Evolutionary conservation across 345 rosid species (phyloP).

Genomic region (Eucalyptus globulus): DNA sequence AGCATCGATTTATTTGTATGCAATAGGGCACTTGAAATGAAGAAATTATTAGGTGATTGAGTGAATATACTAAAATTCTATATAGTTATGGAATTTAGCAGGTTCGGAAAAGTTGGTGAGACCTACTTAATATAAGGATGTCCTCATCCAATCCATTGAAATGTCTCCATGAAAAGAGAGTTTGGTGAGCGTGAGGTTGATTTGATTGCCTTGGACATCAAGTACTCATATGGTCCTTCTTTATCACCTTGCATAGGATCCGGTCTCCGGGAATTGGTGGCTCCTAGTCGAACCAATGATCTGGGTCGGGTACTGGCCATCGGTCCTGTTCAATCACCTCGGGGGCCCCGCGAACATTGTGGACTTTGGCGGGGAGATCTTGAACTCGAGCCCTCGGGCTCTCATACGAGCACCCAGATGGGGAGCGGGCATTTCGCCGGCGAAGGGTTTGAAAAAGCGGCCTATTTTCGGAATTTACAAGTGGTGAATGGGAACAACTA

Average conservation of each 20-base stretch:
- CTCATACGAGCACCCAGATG: slow-evolving; percentile 85
- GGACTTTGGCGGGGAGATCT: slow-evolving; percentile 81
- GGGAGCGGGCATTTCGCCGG: slow-evolving; percentile 92
- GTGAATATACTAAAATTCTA: background rate
- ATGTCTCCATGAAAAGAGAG: background rate
- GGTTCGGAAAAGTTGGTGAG: background rate
- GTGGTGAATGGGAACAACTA: slow-evolving; percentile 90
- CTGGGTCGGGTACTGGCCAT: slow-evolving; percentile 90
- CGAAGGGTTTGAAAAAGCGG: slow-evolving; percentile 82
- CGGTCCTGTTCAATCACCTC: slow-evolving; percentile 65
- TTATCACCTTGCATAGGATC: slow-evolving; percentile 41
- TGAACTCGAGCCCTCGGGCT: slow-evolving; percentile 49
- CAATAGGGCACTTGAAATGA: background rate
- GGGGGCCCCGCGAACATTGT: slow-evolving; percentile 70
- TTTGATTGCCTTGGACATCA: background rate
- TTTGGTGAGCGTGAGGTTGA: background rate
- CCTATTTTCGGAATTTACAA: slow-evolving; percentile 77
- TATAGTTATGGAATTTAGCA: background rate
- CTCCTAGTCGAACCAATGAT: slow-evolving; percentile 79
- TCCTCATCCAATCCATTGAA: background rate
- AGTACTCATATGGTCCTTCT: background rate
- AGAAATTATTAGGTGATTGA: background rate
- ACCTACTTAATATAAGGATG: background rate
- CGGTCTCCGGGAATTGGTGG: slow-evolving; percentile 97
- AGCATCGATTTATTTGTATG: background rate